Evolutionary conservation across 1,284 basidiomycete genomes (phyloP).

Genomic region (Boletus smithii): DNA sequence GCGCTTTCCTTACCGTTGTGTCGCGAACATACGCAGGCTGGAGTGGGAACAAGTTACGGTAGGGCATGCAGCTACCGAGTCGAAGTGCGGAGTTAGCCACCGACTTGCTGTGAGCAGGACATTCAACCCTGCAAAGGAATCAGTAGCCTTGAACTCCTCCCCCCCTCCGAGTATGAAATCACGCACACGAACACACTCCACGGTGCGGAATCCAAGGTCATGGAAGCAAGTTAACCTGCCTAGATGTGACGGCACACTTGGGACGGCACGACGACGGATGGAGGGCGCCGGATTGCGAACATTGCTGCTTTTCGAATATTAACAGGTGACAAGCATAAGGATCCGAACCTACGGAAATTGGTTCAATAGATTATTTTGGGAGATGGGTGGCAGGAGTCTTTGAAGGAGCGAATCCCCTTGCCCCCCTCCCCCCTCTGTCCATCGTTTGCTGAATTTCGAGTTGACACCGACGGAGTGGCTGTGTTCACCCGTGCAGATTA

Average conservation of each 20-base stretch:
- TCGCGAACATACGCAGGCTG: not conserved
- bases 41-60: constrained; percentile 18
- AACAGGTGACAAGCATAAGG: not conserved
- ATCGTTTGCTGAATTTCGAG: not conserved
- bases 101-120: not conserved
- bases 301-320: not conserved
- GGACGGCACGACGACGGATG: not conserved
- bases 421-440: not conserved
- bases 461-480: constrained; percentile 9
- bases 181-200: constrained; percentile 5
- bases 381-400: constrained; percentile 15
- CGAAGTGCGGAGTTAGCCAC: constrained; percentile 10
- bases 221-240: not conserved
- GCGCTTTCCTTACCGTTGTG: constrained; percentile 12
- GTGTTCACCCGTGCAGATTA: not conserved
- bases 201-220: not conserved
- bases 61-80: constrained; percentile 16
- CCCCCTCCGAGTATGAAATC: constrained; percentile 17
- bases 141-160: too few relatives aligned
- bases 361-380: constrained; percentile 3
- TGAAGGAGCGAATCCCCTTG: not conserved
- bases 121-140: not conserved
- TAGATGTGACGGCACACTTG: constrained; percentile 2
- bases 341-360: constrained; percentile 12
- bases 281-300: not conserved